A percentile compares a stretch with the other conserved stretches of the same genome.
phyloP scores from a whole-genome alignment of 257 asterid species.

The Solanum megistacrolobum region DNA sequence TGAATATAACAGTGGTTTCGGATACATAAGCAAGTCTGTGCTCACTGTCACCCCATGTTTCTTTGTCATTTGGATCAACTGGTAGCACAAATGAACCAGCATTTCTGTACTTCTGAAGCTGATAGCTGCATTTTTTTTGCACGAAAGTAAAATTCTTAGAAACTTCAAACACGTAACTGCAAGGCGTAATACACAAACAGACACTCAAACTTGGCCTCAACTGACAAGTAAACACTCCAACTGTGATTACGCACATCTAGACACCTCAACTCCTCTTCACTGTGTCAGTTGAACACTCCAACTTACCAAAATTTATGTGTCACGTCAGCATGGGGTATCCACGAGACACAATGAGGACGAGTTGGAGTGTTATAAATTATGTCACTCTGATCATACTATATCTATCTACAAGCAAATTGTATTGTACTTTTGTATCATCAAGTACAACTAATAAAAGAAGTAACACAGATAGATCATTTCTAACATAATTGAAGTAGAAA shows the following conservation, averaged over 20 bases:
- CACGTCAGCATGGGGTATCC: not conserved
- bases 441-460: not conserved
- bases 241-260: not conserved
- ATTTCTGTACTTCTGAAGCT: constrained; percentile 90
- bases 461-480: not conserved
- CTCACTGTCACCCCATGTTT: constrained; percentile 97
- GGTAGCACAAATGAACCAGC: constrained; percentile 85
- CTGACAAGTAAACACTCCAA: not conserved
- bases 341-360: not conserved
- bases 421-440: not conserved
- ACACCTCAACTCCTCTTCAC: not conserved
- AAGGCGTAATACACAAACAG: not conserved
- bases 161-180: not conserved
- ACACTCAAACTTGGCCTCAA: not conserved
- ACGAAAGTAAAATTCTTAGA: not conserved
- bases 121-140: constrained; percentile 50
- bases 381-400: not conserved
- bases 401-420: not conserved
- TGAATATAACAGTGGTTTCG: constrained; percentile 91
- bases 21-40: constrained; percentile 87
- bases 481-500: not conserved
- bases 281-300: not conserved
- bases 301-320: not conserved
- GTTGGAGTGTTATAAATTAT: not conserved
- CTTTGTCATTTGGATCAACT: constrained; percentile 70